Base-by-base conservation (phyloP, 768 basidiomycete genomes). In the Scleroderma bovista region DNA sequence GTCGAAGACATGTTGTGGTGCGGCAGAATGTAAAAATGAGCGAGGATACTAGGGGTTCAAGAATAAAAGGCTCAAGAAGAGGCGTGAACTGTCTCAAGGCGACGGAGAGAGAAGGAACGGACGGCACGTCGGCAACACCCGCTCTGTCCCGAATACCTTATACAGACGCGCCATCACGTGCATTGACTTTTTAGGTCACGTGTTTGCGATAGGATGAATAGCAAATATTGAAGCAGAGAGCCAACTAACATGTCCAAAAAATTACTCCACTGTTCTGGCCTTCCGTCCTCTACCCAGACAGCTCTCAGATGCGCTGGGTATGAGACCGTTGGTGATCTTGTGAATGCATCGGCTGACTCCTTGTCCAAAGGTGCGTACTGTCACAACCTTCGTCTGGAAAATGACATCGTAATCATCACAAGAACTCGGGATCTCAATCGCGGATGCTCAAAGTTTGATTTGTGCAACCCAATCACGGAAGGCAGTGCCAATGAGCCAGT, bases 231-330 rank as follows among this genome's bases (percentile, higher is more conserved):
- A 41, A 33, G 38, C n/a, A 33, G 17, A 16, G 24, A 37, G 15
- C 16, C 13, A 29, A 40, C 17, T 40, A 39, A 24, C 36, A 75
- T 76, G 73, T 69, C 72, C 26, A 68, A 62, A 17, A 74, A 75
- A 40, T 71, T 75, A 3, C 61, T 72, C 73, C 46, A 78, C 75
- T 41, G 64, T 76, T 47, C 67, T 66, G 51, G 61, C 9, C 70
- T 83, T 13, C 72, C 80, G 3, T 62, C 68, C 9, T 67, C 75
- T 20, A 71, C 72, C 2, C 70, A 80, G 29, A 65, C 70, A 15
- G 73, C 72, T 3, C 67, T 86, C 31, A 69, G 69, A 40, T 69
- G 67, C 34, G 73, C 76, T 34, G 84, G 84, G 6, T 86, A 83
- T 57, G 75, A 80, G 58, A 80, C 75, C 7, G 57, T 80, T 3